A percentile compares a stretch with the other conserved stretches of the same genome.
Conservation (phyloP, 2,329 filamentous ascomycete species). For the Phialocephala subalpina region DNA sequence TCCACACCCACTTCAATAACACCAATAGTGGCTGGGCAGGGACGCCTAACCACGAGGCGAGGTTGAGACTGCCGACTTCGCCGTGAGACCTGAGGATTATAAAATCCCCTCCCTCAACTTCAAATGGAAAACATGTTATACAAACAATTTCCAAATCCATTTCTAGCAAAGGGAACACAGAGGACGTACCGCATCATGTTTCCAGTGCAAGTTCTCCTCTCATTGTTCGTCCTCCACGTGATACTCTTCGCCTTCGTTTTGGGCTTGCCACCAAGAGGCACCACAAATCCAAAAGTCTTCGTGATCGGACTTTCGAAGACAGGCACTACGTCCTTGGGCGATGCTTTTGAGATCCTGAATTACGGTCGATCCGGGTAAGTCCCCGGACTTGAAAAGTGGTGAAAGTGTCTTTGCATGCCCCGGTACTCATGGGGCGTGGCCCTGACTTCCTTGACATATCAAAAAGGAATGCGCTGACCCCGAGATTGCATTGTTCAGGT, state of each 20-base stretch:
- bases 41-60: background rate
- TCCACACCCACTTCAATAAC: background rate
- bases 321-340: conserved; percentile 23
- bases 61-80: background rate
- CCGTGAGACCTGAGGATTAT: background rate
- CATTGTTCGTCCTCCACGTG: conserved; percentile 10
- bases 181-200: background rate
- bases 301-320: conserved; percentile 28
- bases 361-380: conserved; percentile 19
- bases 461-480: no score
- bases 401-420: no score
- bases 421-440: no score
- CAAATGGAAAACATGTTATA: background rate
- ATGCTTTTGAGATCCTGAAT: conserved; percentile 17
- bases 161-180: background rate
- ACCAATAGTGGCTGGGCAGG: background rate
- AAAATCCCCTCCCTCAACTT: background rate
- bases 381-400: no score
- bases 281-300: conserved; percentile 19
- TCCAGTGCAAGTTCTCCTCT: background rate
- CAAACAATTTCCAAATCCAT: background rate
- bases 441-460: no score
- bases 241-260: conserved; percentile 1
- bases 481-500: no score
- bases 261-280: background rate